Conservation (phyloP, 73 alveolate species). For the Stentor coeruleus region DNA sequence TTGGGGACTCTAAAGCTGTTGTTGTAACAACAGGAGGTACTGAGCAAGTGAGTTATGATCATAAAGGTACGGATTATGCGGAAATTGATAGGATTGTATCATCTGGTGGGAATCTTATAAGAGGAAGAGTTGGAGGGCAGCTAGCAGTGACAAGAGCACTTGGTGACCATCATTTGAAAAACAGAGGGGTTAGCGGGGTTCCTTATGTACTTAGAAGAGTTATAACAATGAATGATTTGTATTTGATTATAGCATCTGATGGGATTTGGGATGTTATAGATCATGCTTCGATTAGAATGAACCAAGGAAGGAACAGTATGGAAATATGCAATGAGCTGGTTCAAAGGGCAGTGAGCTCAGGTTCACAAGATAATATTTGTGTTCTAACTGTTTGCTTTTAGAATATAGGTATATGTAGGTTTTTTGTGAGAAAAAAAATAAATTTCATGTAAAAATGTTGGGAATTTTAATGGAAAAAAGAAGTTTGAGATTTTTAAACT, state of each 20-base stretch:
- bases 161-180: slow-evolving; percentile 52
- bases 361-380: slow-evolving; percentile 78
- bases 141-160: slow-evolving; percentile 45
- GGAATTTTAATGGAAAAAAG: too few relatives aligned
- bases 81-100: slow-evolving; percentile 38
- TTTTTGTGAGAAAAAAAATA: too few relatives aligned
- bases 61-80: slow-evolving; percentile 37
- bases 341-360: slow-evolving; percentile 63
- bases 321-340: slow-evolving; percentile 68
- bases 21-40: slow-evolving; percentile 20
- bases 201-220: slow-evolving; percentile 43
- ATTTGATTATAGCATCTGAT: slow-evolving; percentile 56
- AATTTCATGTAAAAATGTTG: too few relatives aligned
- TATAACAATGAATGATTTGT: slow-evolving; percentile 34
- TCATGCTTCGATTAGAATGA: slow-evolving; percentile 33
- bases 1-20: slow-evolving; percentile 53
- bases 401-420: too few relatives aligned
- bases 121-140: slow-evolving; percentile 49
- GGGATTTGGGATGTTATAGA: slow-evolving; percentile 58
- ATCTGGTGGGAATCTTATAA: too few relatives aligned
- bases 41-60: slow-evolving; percentile 34
- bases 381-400: slow-evolving; percentile 24
- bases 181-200: slow-evolving; percentile 33
- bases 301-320: slow-evolving; percentile 24
- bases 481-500: too few relatives aligned